Evolutionary conservation across 208 protist species (phyloP), one percentile per base, ranked within the genome.

Genomic region (Herpetomonas muscarum): DNA sequence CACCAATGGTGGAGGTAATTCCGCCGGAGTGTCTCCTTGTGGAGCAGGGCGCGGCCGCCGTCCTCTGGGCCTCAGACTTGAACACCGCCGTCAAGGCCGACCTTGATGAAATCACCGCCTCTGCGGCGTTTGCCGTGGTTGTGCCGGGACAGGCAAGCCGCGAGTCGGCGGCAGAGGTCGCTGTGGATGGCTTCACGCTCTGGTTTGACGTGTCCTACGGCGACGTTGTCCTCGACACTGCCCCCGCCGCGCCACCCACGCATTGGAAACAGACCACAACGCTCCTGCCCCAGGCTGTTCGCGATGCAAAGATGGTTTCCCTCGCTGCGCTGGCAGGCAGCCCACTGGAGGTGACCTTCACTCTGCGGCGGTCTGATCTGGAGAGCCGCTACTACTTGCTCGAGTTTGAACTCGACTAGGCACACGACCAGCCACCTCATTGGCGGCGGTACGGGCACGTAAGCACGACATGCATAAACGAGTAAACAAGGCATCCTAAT

Each of bases 231-330:
- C 73, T 96, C 10, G 59, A 63, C 48, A 96, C 91, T 28, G 70
- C 71, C 0, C 91, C 80, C 2, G 24, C 30, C 4, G 48, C 57
- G 1, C 54, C 76, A 7, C 68, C 76, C 9, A 96, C 91, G 28
- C 91, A 96, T 64, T 96, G 91, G 88, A 96, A 93, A 69, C 91
- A 96, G 67, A 90, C 86, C 17, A 84, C 70, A 10, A 45, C 92
- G 37, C 74, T 94, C 2, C 57, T 93, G 3, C 82, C 86, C 0
- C 50, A 67, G 3, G 37, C 51, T 36, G 69, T 79, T 41, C 67
- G 82, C 24, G 55, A 70, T 17, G 70, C 51, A 26, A 29, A 67
- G 48, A 26, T 77, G 1, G 67, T 93, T 0, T 53, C 69, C 0
- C 77, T 88, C 32, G 45, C 54, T n/a, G 22, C 3, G 3, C 21